Evolutionary conservation across 768 basidiomycete genomes (phyloP).

Genomic region (Leccinum uliginosum): DNA sequence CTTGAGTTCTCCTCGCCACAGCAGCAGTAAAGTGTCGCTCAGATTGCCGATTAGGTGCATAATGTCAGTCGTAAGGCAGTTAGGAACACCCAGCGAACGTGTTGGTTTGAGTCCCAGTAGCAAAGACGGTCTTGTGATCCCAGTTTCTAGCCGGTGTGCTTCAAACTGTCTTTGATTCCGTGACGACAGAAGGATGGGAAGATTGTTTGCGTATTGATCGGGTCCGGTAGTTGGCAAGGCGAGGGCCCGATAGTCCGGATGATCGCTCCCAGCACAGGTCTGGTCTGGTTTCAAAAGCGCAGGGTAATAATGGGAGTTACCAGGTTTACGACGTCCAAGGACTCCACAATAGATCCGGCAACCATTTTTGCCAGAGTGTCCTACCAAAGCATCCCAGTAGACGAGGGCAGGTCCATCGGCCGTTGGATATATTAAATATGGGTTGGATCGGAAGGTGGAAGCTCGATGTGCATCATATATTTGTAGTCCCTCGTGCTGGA

Average conservation of each 20-base stretch:
- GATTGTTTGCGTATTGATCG: neutral
- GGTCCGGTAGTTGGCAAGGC: constrained; percentile 2
- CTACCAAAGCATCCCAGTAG: too few relatives aligned
- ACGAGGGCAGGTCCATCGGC: constrained; percentile 29
- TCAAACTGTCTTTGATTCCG: neutral
- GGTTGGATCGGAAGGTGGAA: neutral
- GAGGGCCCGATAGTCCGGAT: constrained; percentile 27
- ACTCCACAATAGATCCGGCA: constrained; percentile 34
- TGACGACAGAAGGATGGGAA: neutral
- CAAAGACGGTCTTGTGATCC: neutral
- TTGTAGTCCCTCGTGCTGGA: neutral
- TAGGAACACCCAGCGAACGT: neutral
- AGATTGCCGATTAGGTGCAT: constrained; percentile 2
- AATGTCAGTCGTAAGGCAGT: constrained; percentile 1
- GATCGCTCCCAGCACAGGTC: constrained; percentile 21
- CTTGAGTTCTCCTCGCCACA: neutral
- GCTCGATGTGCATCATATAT: neutral
- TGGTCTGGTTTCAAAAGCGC: constrained; percentile 29
- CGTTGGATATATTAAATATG: constrained; percentile 6
- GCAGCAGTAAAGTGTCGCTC: neutral
- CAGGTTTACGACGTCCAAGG: constrained; percentile 15
- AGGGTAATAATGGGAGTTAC: constrained; percentile 31
- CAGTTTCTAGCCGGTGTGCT: neutral
- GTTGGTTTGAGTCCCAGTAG: neutral
- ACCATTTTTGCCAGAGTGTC: constrained; percentile 29